These are phyloP conservation scores for Auricularia sp. DNA, from an alignment of 768 basidiomycete species.

Conservation along the genomic window DNA sequence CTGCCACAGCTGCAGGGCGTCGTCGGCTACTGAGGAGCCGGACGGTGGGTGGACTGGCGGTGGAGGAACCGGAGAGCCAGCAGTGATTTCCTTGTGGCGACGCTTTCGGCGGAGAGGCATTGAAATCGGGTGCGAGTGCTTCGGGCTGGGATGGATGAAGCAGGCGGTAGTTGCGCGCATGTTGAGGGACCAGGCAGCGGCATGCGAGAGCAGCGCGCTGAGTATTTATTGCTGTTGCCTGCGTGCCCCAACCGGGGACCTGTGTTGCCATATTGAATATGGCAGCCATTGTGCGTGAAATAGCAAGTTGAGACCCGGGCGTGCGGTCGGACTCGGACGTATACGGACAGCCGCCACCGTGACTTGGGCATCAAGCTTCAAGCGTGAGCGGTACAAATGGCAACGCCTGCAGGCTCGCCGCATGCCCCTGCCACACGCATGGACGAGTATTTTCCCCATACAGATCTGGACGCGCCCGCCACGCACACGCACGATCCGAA, in stretches of 20 bases:
- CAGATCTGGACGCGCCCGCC: not conserved
- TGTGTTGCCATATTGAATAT: conserved; percentile 1
- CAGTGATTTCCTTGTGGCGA: not conserved
- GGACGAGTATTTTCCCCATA: not conserved
- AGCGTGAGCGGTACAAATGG: not conserved
- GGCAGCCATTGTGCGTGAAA: not conserved
- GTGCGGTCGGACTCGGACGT: not conserved
- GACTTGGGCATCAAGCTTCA: not conserved
- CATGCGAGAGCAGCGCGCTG: not conserved
- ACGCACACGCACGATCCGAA: not conserved
- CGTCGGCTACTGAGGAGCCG: conserved; percentile 4
- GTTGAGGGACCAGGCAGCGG: not conserved
- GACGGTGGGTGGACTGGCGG: not conserved
- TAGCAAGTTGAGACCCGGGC: not conserved
- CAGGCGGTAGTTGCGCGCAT: not conserved
- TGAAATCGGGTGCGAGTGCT: not conserved
- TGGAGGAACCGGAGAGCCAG: not conserved
- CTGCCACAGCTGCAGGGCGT: conserved; percentile 5
- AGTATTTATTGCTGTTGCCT: not conserved
- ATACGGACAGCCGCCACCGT: not conserved
- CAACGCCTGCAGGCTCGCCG: conserved; percentile 1
- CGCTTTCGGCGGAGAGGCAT: not conserved
- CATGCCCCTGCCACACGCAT: not conserved
- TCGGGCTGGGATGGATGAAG: not conserved
- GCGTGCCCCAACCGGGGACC: not conserved